Evolutionary conservation across 169 alveolate species (phyloP), one percentile per base, ranked within the genome.

Genomic region (Plasmodium coatneyi): DNA sequence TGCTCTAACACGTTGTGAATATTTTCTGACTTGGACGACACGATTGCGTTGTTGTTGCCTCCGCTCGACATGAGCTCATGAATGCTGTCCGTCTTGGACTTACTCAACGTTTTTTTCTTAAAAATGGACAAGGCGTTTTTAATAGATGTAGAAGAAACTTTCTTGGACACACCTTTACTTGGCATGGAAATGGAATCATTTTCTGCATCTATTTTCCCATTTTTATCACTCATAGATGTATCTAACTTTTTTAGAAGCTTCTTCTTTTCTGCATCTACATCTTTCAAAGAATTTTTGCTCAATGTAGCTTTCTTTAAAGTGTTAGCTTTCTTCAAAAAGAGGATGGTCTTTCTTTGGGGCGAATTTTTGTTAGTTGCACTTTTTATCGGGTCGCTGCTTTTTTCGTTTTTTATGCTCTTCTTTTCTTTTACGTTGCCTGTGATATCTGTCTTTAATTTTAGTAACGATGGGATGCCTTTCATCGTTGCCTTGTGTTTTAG

Each of bases 21-120:
- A 78, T 87, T 87, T 54, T 56, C 89, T 6, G 93, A 87, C 70
- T 87, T 87, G n/a, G 81, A 87, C 14, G 93, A 79, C 30, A 25
- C 70, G 25, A 70, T 39, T 1, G 71, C 70, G 22, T 87, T 78
- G 46, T 46, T 46, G 54, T 71, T 87, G 49, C 60, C 70, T 78
- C 22, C 25, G 3, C 5, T 28, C 46, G 71, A 46, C 56, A 9
- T 46, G 56, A 46, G 78, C 41, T 60, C 93, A 12, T 87, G 36
- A 76, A 87, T 79, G 71, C 80, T 79, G 12, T 78, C 93, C 4
- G 89, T 60, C 71, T 87, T 87, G 30, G 87, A 87, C 49, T 87
- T 87, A 54, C 76, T 46, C 74, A 87, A 46, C 71, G 19, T 19
- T 87, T 87, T 79, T 60, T 84, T 84, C 46, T 78, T 87, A 16